Conservation (phyloP, 2,329 filamentous ascomycete genomes). For the Emericellopsis cladophorae region DNA sequence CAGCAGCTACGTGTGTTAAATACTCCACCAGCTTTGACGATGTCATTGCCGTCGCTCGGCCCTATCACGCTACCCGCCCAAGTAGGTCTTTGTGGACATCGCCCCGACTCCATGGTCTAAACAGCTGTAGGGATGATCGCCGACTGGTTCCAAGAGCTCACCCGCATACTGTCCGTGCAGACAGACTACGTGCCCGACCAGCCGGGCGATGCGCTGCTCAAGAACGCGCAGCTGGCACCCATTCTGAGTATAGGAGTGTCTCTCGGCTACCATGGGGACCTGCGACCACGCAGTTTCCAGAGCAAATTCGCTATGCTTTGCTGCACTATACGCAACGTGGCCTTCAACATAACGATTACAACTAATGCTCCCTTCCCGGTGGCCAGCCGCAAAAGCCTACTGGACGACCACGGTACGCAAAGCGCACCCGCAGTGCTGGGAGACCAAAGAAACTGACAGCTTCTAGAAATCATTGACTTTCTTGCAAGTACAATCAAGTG, state of each 20-base stretch:
- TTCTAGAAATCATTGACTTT: constrained; percentile 55
- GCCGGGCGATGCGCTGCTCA: constrained; percentile 57
- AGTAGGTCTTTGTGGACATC: neutral
- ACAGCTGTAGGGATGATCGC: constrained; percentile 38
- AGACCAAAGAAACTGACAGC: neutral
- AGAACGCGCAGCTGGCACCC: constrained; percentile 60
- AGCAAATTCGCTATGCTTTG: constrained; percentile 66
- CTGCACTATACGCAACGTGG: constrained; percentile 61
- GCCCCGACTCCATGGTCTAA: neutral
- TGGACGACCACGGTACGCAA: constrained; percentile 42
- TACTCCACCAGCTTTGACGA: constrained; percentile 51
- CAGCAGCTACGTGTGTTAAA: constrained; percentile 30
- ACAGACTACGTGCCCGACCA: constrained; percentile 74
- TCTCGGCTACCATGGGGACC: constrained; percentile 58
- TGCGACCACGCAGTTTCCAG: constrained; percentile 46
- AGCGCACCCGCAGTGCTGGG: constrained; percentile 4
- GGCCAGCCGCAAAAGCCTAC: constrained; percentile 42
- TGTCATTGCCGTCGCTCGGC: constrained; percentile 55
- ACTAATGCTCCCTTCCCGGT: constrained; percentile 41
- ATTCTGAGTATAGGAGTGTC: constrained; percentile 70
- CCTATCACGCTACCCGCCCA: constrained; percentile 12
- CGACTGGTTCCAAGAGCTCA: constrained; percentile 53
- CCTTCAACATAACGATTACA: constrained; percentile 52
- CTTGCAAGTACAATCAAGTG: constrained; percentile 67
- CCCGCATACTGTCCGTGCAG: constrained; percentile 56